A percentile compares a stretch with the other conserved stretches of the same genome.
Conservation (phyloP, 2,329 filamentous ascomycete genomes). For the Cercospora zeae-maydis region DNA sequence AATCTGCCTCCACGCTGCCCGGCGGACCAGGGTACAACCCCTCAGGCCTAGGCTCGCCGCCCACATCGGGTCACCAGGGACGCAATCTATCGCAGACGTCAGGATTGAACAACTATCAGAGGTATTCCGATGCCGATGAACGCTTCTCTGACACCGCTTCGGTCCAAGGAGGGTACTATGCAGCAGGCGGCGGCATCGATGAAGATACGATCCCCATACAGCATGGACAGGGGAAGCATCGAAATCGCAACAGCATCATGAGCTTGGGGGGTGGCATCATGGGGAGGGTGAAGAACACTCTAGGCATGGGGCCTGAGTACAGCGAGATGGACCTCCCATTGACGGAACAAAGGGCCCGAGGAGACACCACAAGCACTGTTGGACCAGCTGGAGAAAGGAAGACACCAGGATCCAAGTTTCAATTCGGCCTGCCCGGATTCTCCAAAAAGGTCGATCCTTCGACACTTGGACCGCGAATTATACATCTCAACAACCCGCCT, state of each 20-base stretch:
- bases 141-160: constrained; percentile 61
- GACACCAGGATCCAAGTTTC: constrained; percentile 74
- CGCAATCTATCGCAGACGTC: constrained; percentile 69
- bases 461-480: constrained; percentile 84
- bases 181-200: constrained; percentile 59
- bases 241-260: constrained; percentile 82
- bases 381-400: constrained; percentile 42
- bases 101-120: constrained; percentile 80
- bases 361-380: constrained; percentile 18
- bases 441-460: constrained; percentile 77
- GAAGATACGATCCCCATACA: constrained; percentile 55
- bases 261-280: constrained; percentile 81
- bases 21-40: constrained; percentile 43
- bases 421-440: constrained; percentile 77
- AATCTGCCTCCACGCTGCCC: constrained; percentile 39
- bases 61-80: constrained; percentile 38
- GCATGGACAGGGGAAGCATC: constrained; percentile 43
- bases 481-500: constrained; percentile 92
- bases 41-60: constrained; percentile 37
- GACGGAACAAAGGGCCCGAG: constrained; percentile 64
- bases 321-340: constrained; percentile 98
- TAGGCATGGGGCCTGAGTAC: constrained; percentile 82
- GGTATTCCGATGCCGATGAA: constrained; percentile 88
- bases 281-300: constrained; percentile 81
- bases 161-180: constrained; percentile 61